These are phyloP conservation scores for Lichenothelia convexa DNA, from an alignment of 495 filamentous ascomycete genomes.

Conservation along the genomic window DNA sequence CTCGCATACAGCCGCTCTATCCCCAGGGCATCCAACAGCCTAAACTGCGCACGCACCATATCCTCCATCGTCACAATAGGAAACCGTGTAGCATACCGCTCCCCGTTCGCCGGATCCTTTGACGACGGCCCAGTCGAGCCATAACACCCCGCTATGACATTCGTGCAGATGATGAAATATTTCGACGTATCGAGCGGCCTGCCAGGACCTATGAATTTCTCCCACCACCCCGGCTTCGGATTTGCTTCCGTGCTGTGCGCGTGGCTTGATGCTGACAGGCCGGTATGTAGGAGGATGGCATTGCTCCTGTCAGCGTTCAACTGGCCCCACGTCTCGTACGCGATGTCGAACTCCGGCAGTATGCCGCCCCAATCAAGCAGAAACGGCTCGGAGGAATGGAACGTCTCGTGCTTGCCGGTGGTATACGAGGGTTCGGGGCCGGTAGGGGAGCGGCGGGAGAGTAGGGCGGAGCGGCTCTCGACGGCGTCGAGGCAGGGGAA, in stretches of 20 bases:
- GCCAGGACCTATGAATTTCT: slow-evolving; percentile 92
- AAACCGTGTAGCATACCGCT: slow-evolving; percentile 86
- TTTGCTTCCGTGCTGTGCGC: slow-evolving; percentile 77
- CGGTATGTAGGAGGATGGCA: slow-evolving; percentile 81
- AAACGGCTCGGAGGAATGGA: slow-evolving; percentile 53
- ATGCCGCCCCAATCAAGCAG: slow-evolving; percentile 88
- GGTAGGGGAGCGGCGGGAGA: slow-evolving; percentile 50
- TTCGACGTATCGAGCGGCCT: slow-evolving; percentile 74
- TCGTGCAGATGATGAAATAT: slow-evolving; percentile 90
- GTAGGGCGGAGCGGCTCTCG: slow-evolving; percentile 64
- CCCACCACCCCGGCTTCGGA: slow-evolving; percentile 91
- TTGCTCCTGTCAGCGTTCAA: slow-evolving; percentile 73
- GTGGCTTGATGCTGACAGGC: slow-evolving; percentile 87
- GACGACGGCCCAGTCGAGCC: slow-evolving; percentile 84
- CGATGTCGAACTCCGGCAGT: slow-evolving; percentile 68
- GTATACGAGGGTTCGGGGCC: slow-evolving; percentile 94
- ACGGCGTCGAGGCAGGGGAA: slow-evolving; percentile 92
- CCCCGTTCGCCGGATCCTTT: slow-evolving; percentile 71
- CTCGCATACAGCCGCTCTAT: slow-evolving; percentile 76
- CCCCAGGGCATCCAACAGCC: slow-evolving; percentile 62
- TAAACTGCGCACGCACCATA: slow-evolving; percentile 94
- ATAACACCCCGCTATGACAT: slow-evolving; percentile 91
- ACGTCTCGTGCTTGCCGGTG: slow-evolving; percentile 58
- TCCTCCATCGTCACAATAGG: slow-evolving; percentile 93
- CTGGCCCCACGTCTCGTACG: slow-evolving; percentile 85